A percentile compares a stretch with the other conserved stretches of the same genome.
phyloP scores from a whole-genome alignment of 2,329 filamentous ascomycete species.

The Colletotrichum sp. region DNA sequence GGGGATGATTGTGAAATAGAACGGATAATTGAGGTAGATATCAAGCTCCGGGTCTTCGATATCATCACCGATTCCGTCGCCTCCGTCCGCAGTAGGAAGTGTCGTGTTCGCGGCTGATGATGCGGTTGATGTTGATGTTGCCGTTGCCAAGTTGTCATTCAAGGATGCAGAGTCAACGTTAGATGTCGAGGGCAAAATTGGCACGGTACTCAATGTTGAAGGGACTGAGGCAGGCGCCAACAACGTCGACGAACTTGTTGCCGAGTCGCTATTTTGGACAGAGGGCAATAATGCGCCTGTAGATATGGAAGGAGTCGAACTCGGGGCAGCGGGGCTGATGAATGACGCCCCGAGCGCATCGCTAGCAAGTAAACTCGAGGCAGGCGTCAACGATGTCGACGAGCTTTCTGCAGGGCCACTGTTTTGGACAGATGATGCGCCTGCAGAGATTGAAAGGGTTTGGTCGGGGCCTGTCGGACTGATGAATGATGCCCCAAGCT shows the following conservation, averaged over 20 bases:
- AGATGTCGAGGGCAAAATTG: neutral
- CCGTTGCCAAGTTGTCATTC: neutral
- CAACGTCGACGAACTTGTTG: rapidly evolving
- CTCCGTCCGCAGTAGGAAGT: neutral
- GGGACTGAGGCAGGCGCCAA: neutral
- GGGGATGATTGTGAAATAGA: neutral
- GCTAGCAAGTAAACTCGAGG: neutral
- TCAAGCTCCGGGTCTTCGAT: neutral
- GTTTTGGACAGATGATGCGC: neutral
- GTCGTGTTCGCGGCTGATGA: neutral
- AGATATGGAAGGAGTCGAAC: neutral
- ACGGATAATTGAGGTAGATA: neutral
- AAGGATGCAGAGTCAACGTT: neutral
- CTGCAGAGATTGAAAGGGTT: neutral
- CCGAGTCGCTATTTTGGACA: neutral
- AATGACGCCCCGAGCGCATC: neutral
- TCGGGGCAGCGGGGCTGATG: neutral
- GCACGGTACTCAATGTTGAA: neutral
- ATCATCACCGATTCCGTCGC: neutral
- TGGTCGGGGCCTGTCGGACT: neutral
- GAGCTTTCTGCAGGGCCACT: neutral
- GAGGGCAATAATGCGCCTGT: neutral
- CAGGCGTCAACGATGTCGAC: neutral
- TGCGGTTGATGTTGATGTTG: neutral
- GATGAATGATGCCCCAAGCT: neutral